Evolutionary conservation across 345 rosid species (phyloP).

Genomic region (Rubroshorea leprosula): DNA sequence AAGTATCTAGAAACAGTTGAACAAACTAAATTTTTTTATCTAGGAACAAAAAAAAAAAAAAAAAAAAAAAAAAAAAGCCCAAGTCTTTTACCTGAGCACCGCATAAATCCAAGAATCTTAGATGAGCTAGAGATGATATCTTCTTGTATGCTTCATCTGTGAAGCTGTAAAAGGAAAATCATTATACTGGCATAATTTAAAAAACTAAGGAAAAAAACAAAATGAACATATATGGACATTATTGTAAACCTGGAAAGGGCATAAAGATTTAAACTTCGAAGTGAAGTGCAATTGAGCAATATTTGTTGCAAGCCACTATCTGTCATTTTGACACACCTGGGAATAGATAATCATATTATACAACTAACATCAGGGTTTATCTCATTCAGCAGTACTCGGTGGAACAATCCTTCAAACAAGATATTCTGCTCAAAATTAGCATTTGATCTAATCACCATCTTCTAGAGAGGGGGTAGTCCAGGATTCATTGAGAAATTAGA

Average conservation of each 20-base stretch:
- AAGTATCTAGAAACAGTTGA: conserved; percentile 6
- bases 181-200: conserved; percentile 10
- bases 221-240: not conserved
- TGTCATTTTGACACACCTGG: conserved; percentile 82
- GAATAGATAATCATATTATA: conserved; percentile 6
- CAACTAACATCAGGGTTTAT: conserved; percentile 2
- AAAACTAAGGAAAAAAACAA: conserved; percentile 6
- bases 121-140: conserved; percentile 46
- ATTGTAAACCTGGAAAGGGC: conserved; percentile 68
- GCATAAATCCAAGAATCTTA: conserved; percentile 78
- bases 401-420: not conserved
- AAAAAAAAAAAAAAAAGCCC: too few species aligned
- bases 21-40: conserved; percentile 13
- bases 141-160: conserved; percentile 71
- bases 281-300: conserved; percentile 52
- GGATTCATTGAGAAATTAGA: not conserved
- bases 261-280: conserved; percentile 71
- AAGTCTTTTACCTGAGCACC: conserved; percentile 71
- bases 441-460: conserved; percentile 1
- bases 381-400: not conserved
- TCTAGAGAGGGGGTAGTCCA: not conserved
- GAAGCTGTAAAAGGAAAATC: conserved; percentile 43
- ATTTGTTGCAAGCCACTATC: conserved; percentile 69
- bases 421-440: not conserved
- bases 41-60: too few species aligned